Conservation (phyloP, 1,284 basidiomycete genomes). For the Uromyces viciae-fabae region DNA sequence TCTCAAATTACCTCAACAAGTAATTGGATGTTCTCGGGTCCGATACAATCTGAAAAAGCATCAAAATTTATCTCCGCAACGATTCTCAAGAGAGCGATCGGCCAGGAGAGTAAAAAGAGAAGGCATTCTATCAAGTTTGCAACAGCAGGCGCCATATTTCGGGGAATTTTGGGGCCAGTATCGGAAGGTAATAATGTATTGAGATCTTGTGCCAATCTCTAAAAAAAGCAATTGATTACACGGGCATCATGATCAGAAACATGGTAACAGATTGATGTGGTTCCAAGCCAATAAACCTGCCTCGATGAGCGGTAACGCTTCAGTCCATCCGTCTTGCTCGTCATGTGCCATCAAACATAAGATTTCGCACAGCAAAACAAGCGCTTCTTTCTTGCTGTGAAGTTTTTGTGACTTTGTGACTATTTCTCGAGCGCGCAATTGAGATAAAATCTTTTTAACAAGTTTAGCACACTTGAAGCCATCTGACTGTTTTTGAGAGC, state of each 20-base stretch:
- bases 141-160: slow-evolving; percentile 1
- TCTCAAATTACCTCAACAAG: slow-evolving; percentile 22
- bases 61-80: slow-evolving; percentile 33
- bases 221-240: not conserved
- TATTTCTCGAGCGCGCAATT: not conserved
- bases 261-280: not conserved
- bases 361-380: slow-evolving; percentile 12
- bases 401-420: not conserved
- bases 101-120: slow-evolving; percentile 39
- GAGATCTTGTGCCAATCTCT: slow-evolving; percentile 7
- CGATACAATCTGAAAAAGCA: slow-evolving; percentile 31
- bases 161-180: not conserved
- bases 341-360: slow-evolving; percentile 39
- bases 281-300: not conserved
- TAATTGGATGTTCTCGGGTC: slow-evolving; percentile 10
- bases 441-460: not conserved
- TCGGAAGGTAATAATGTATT: not conserved
- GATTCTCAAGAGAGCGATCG: slow-evolving; percentile 19
- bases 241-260: not conserved
- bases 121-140: slow-evolving; percentile 28
- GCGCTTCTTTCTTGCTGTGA: slow-evolving; percentile 11
- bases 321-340: slow-evolving; percentile 26
- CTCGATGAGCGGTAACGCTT: slow-evolving; percentile 25
- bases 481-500: not conserved
- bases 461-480: not conserved